Evolutionary conservation across 805 yeast species (phyloP).

Genomic region (Myxozyma neotropica): DNA sequence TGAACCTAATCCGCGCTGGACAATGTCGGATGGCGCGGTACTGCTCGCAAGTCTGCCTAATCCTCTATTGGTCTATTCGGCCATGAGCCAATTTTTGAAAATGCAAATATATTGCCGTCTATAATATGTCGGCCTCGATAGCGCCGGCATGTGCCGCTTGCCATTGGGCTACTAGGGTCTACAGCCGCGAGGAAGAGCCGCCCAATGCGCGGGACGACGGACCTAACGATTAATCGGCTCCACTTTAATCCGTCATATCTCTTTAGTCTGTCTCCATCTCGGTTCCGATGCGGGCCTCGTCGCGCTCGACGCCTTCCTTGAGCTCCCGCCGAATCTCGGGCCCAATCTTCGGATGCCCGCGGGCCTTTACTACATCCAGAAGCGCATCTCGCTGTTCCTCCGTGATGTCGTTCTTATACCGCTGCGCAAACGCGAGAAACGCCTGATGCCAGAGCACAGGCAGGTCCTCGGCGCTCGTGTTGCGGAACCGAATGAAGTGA

Average conservation of each 20-base stretch:
- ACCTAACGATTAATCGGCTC: too few relatives aligned
- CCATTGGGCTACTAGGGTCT: too few relatives aligned
- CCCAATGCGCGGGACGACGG: too few relatives aligned
- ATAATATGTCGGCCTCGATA: too few relatives aligned
- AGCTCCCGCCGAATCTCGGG: conserved; percentile 94
- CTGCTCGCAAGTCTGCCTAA: too few relatives aligned
- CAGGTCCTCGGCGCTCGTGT: conserved; percentile 50
- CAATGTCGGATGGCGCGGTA: too few relatives aligned
- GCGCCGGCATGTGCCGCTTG: too few relatives aligned
- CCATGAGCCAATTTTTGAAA: too few relatives aligned
- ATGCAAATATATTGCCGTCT: too few relatives aligned
- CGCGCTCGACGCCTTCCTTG: conserved; percentile 70
- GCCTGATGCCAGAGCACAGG: conserved; percentile 99
- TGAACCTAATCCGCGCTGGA: too few relatives aligned
- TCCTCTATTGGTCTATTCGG: too few relatives aligned
- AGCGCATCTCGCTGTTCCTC: conserved; percentile 96
- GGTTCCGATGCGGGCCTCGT: conserved; percentile 7
- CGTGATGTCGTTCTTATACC: conserved; percentile 97
- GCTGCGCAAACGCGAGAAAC: conserved; percentile 88
- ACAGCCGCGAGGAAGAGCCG: too few relatives aligned
- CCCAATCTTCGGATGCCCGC: conserved; percentile 85
- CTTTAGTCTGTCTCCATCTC: not conserved
- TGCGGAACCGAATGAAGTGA: conserved; percentile 88
- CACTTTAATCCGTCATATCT: conserved; percentile 4
- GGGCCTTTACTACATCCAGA: conserved; percentile 85